Evolutionary conservation across 1,284 basidiomycete species (phyloP).

Genomic region (Tilletia caries): DNA sequence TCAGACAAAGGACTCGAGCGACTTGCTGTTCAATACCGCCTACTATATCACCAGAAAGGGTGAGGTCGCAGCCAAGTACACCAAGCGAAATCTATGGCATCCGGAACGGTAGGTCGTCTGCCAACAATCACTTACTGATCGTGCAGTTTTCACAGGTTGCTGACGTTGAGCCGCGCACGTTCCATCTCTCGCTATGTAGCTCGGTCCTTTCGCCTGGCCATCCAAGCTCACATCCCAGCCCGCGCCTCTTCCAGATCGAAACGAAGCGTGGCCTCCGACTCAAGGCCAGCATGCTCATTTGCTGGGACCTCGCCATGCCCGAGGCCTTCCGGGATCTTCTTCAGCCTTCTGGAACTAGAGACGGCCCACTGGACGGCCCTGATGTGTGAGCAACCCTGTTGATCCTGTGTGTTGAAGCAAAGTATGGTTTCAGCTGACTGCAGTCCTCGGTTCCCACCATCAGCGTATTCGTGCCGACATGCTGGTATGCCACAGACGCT

Average conservation of each 20-base stretch:
- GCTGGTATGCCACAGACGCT: conserved; percentile 50
- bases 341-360: conserved; percentile 14
- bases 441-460: not conserved
- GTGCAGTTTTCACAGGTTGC: too few relatives aligned
- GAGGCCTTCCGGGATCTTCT: conserved; percentile 40
- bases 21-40: conserved; percentile 44
- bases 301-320: conserved; percentile 51
- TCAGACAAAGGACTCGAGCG: not conserved
- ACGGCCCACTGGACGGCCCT: conserved; percentile 30
- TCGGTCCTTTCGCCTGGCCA: conserved; percentile 37
- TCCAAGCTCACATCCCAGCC: conserved; percentile 27
- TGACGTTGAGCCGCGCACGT: not conserved
- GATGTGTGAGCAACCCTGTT: conserved; percentile 27
- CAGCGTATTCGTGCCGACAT: conserved; percentile 46
- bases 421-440: not conserved
- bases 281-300: conserved; percentile 42
- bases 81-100: conserved; percentile 51
- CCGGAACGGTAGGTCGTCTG: conserved; percentile 30
- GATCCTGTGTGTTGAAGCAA: too few relatives aligned
- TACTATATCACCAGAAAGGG: conserved; percentile 44
- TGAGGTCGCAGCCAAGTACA: conserved; percentile 38
- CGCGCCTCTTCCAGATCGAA: conserved; percentile 35
- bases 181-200: too few relatives aligned
- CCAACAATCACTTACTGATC: not conserved
- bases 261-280: conserved; percentile 39